Base-by-base conservation (phyloP, 768 basidiomycete genomes). In the Lentinus tigrinus region DNA sequence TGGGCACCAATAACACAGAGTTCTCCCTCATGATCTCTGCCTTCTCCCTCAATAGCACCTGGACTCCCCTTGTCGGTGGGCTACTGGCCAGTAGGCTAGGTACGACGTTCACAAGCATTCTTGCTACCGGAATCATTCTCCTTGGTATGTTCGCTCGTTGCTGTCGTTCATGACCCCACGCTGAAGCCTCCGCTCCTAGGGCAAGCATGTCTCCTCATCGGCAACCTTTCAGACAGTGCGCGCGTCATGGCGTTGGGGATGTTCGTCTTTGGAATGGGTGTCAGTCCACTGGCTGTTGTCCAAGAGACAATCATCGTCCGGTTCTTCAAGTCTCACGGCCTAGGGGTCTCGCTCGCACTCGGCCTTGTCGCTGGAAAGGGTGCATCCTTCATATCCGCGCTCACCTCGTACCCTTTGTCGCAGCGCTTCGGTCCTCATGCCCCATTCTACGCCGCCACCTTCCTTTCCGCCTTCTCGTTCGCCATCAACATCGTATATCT, bases 271-370 rank as follows among this genome's bases (percentile, higher is more conserved):
- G 92, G 91, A 7, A 74, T 93, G 3, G 91, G 91, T 3, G 78
- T 90, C 43, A 87, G 88, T 63, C 92, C 92, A 0, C 75, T 94
- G 6, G 85, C 90, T 1, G 91, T 94, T 7, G 85, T 89, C 1
- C 92, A 89, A 73, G 91, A 93, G 70, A 87, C 87, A 6, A 91
- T 92, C 62, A 89, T 93, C 51, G 87, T 91, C 42, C 86, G 87
- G 24, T 89, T 89, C 74, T 93, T 91, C 76, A 83, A 81, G 61
- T 81, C 85, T 0, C 88, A 85, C 67, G 88, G 88, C 2, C 76
- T 93, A 1, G 91, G 88, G 1, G 75, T 87, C 8, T 88, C 88
- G 1, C 83, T 94, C 74, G 90, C 90, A 0, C 77, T 93, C n/a
- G 92, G 91, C 21, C 85, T 94, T 16, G 80, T 94, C 23, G 87